Evolutionary conservation across 2,329 filamentous ascomycete species (phyloP).

Genomic region (Paramyrothecium roridum): DNA sequence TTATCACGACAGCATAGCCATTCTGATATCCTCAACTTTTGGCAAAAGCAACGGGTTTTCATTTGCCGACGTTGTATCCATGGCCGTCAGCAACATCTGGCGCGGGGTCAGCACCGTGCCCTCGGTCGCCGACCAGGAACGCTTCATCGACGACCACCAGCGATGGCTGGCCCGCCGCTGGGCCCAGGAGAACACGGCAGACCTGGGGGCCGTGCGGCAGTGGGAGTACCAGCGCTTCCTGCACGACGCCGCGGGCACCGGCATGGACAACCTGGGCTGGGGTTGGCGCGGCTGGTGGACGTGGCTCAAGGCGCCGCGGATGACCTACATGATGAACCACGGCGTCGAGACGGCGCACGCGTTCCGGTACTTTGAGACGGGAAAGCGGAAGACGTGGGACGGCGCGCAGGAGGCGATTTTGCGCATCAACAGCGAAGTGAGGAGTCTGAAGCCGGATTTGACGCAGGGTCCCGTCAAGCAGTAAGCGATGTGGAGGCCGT

Average conservation of each 20-base stretch:
- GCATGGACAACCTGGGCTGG: conserved; percentile 37
- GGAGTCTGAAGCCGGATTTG: not conserved
- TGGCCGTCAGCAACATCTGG: conserved; percentile 37
- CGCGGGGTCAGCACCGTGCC: conserved; percentile 27
- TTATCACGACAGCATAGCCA: conserved; percentile 32
- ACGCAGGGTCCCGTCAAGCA: not conserved
- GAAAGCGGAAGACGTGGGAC: conserved; percentile 33
- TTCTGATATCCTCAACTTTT: conserved; percentile 24
- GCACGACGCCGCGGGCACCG: conserved; percentile 36
- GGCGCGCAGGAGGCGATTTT: conserved; percentile 25
- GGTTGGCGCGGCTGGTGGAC: conserved; percentile 37
- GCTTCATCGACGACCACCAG: conserved; percentile 19
- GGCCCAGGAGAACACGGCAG: conserved; percentile 11
- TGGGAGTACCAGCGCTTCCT: conserved; percentile 30
- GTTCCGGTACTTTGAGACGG: conserved; percentile 37
- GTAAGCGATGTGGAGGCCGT: not conserved
- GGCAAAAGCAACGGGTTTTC: conserved; percentile 28
- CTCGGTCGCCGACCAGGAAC: conserved; percentile 20
- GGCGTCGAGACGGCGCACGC: conserved; percentile 37
- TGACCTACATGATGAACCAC: conserved; percentile 33
- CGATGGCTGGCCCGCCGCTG: conserved; percentile 20
- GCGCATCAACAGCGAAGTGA: not conserved
- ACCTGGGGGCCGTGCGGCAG: conserved; percentile 4
- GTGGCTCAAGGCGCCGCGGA: conserved; percentile 31
- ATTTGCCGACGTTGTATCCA: conserved; percentile 30